Evolutionary conservation across 257 asterid genomes (phyloP).

Genomic region (Nicotiana otophora): DNA sequence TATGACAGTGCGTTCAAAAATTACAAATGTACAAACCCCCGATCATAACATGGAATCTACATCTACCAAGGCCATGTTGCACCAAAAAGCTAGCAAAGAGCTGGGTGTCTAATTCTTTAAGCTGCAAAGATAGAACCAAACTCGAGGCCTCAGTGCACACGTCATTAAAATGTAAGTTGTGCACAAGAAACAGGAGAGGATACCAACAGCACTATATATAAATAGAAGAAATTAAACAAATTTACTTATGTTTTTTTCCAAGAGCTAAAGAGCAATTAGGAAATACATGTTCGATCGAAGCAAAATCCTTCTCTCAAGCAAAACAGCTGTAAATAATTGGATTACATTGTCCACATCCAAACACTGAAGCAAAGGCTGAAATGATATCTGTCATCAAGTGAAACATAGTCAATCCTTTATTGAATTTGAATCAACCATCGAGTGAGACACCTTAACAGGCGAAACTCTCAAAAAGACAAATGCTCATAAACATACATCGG

Average conservation of each 20-base stretch:
- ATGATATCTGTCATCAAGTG: constrained; percentile 69
- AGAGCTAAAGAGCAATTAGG: constrained; percentile 16
- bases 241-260: constrained; percentile 1
- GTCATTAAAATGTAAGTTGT: neutral
- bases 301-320: constrained; percentile 92
- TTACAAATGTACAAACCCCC: neutral
- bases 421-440: neutral
- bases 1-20: neutral
- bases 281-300: constrained; percentile 86
- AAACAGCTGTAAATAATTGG: constrained; percentile 81
- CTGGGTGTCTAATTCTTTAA: neutral
- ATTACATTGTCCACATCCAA: constrained; percentile 93
- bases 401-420: constrained; percentile 14
- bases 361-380: constrained; percentile 96
- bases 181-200: constrained; percentile 3
- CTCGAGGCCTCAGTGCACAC: neutral
- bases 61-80: neutral
- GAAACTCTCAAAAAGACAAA: constrained; percentile 3
- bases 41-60: neutral
- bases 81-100: neutral
- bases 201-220: neutral
- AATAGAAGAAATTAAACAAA: neutral
- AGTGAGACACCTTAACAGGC: neutral
- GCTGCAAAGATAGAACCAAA: neutral
- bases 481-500: constrained; percentile 64